Conservation (phyloP, 2,329 filamentous ascomycete species). For the Pestalotiopsis sp. region DNA sequence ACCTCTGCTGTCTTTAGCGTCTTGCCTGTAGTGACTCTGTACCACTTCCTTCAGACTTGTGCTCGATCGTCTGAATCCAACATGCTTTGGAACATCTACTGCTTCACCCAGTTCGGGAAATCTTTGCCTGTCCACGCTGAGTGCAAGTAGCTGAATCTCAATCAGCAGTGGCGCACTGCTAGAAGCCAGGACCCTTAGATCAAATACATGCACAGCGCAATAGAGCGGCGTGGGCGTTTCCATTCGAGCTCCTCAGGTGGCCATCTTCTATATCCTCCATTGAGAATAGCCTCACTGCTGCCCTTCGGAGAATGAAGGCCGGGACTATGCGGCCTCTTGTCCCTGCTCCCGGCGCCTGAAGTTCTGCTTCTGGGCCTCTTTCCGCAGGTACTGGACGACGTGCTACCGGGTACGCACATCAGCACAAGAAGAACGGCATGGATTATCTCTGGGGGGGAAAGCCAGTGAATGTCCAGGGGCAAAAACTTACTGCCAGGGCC, state of each 20-base stretch:
- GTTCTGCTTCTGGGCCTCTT: constrained; percentile 56
- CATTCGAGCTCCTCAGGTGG: too few species aligned
- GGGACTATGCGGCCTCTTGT: background rate
- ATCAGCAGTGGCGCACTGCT: too few species aligned
- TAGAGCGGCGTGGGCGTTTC: too few species aligned
- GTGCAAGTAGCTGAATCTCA: too few species aligned
- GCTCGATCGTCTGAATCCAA: background rate
- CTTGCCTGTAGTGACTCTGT: background rate
- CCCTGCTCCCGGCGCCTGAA: constrained; percentile 32
- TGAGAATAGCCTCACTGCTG: background rate
- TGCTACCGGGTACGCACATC: constrained; percentile 40
- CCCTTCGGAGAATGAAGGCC: background rate
- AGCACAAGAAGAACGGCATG: background rate
- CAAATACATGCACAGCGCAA: too few species aligned
- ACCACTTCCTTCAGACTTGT: background rate
- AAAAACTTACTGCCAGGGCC: constrained; percentile 78
- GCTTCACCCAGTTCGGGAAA: too few species aligned
- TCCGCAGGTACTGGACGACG: constrained; percentile 63
- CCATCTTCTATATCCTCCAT: too few species aligned
- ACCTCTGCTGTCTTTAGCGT: background rate
- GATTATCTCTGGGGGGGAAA: too few species aligned
- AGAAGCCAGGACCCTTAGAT: too few species aligned
- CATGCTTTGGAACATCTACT: background rate
- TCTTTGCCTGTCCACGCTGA: background rate
- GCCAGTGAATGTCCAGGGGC: too few species aligned